Base-by-base conservation (phyloP, 495 filamentous ascomycete genomes). In the Entonaema liquescens region DNA sequence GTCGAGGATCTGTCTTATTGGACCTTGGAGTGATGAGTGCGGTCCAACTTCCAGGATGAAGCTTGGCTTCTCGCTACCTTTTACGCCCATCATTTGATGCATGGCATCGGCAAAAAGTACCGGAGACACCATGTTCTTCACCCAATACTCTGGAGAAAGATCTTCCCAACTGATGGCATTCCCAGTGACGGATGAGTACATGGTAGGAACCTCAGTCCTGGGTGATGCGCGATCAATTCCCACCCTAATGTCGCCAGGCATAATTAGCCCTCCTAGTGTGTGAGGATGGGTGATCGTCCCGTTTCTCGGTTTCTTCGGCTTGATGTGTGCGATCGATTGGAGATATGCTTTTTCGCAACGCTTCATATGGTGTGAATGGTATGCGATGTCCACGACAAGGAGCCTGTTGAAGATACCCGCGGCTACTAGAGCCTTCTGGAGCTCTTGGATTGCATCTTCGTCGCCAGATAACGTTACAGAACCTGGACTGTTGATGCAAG, bases 1-100 rank as follows among this genome's bases (percentile, higher is more conserved):
- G 23, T 75, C 71, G 26, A 87, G 59, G 35, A 84, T 87, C 64
- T 88, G 80, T 23, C 77, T 77, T n/a, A 88, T 50, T 0, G 88
- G 86, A 0, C 80, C 82, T 59, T 83, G 78, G 0, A 91, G 77
- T 1, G 88, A 69, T 3, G 76, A 67, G 33, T 75, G 76, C 1
- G 77, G 76, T 28, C 76, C 72, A n/a, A 78, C 26, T 49, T 79
- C 77, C 5, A 79, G 21, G 2, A 74, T 59, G 26, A 67, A 38
- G 42, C 44, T 69, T 23, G 62, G 59, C 38, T 52, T 67, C 5
- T 52, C 55, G 6, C 13, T 47, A 31, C 15, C 36, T 50, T 67
- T 54, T 4, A 44, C 13, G 13, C 58, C 65, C n/a, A 74, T 11
- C 64, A 80, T 42, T 25, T 55, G 15, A 26, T 59, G 38, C 13